Conservation (phyloP, 1,139 yeast species). For the Hansenula sp. region DNA sequence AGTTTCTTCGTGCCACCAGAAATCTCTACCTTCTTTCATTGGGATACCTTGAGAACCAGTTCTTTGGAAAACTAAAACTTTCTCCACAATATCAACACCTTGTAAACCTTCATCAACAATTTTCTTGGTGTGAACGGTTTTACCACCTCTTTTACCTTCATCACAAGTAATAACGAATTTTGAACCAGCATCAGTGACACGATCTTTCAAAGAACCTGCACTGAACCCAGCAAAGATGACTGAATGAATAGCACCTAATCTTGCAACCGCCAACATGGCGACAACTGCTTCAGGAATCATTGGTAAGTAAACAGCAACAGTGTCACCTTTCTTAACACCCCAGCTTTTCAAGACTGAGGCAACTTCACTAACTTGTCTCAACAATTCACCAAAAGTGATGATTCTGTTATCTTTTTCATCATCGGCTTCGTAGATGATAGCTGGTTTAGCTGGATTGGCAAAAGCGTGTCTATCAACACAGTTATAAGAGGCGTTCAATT, state of each 20-base stretch:
- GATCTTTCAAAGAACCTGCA: constrained; percentile 87
- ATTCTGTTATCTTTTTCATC: constrained; percentile 71
- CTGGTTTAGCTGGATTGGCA: constrained; percentile 79
- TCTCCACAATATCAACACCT: constrained; percentile 73
- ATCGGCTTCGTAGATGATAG: constrained; percentile 94
- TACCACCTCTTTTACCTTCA: constrained; percentile 96
- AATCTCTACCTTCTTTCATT: constrained; percentile 82
- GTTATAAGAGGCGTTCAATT: constrained; percentile 89
- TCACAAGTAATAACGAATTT: constrained; percentile 92
- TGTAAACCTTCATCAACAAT: constrained; percentile 91
- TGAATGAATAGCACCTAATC: constrained; percentile 95
- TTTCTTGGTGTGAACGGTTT: constrained; percentile 82
- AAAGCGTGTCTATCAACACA: constrained; percentile 97
- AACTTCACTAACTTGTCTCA: constrained; percentile 80
- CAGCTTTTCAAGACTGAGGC: constrained; percentile 83
- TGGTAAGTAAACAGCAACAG: constrained; percentile 94
- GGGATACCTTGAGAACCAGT: constrained; percentile 66
- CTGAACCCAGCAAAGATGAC: constrained; percentile 97
- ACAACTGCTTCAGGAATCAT: constrained; percentile 96
- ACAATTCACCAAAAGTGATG: constrained; percentile 81
- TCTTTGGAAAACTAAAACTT: constrained; percentile 83
- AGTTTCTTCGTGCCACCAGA: constrained; percentile 89
- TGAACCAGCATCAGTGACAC: constrained; percentile 84
- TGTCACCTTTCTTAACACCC: constrained; percentile 92
- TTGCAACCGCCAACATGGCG: constrained; percentile 90